Percentiles rank a stretch among this genome's conserved stretches.
Evolutionary conservation across 2,329 filamentous ascomycete species (phyloP).

Genomic region (Thielaviopsis euricoi): DNA sequence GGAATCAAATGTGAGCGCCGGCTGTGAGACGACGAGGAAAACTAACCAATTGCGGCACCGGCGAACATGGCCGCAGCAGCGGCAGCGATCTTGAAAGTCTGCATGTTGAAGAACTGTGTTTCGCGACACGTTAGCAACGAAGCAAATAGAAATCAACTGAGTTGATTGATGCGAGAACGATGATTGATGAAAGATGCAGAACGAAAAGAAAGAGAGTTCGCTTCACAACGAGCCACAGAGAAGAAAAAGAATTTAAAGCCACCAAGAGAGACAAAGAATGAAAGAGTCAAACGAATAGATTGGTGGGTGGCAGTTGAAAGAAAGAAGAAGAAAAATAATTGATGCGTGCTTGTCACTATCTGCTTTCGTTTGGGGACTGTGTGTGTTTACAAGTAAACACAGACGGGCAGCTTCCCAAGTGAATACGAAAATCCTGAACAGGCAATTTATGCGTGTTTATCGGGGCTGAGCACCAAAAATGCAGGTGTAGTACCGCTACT

Average conservation of each 20-base stretch:
- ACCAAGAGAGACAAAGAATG: not conserved
- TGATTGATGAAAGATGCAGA: not conserved
- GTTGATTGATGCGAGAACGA: not conserved
- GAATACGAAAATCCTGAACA: not conserved
- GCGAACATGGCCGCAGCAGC: slow-evolving; percentile 27
- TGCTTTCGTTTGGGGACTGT: not conserved
- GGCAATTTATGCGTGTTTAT: not conserved
- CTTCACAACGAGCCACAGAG: not conserved
- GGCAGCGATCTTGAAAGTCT: slow-evolving; percentile 27
- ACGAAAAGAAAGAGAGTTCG: not conserved
- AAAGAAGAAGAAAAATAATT: not conserved
- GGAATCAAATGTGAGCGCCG: no score
- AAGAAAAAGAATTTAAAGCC: not conserved
- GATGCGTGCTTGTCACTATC: not conserved
- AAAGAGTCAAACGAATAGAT: not conserved
- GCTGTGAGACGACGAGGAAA: not conserved
- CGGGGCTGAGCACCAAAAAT: not conserved
- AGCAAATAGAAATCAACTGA: not conserved
- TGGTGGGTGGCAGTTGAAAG: not conserved
- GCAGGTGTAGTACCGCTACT: not conserved
- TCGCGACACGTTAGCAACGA: not conserved
- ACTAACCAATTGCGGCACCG: slow-evolving; percentile 28
- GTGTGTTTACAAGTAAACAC: not conserved
- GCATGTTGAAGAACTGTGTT: slow-evolving; percentile 24
- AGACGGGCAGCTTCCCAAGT: not conserved